Evolutionary conservation across 2,329 filamentous ascomycete species (phyloP).

Genomic region (Xylaria sp.): DNA sequence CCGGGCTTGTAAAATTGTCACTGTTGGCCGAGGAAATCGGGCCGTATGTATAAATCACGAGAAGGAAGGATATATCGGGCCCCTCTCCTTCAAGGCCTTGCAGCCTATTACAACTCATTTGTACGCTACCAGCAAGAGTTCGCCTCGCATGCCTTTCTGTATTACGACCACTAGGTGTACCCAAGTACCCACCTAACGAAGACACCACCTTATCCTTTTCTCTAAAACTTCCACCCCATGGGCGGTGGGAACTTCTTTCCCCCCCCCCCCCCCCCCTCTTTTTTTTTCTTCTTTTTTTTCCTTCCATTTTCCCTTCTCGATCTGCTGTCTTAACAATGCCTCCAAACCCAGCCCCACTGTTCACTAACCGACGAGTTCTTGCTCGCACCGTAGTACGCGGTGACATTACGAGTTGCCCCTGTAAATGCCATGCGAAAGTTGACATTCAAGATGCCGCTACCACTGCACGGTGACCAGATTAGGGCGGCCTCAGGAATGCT

Average conservation of each 20-base stretch:
- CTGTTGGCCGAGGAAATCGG: neutral
- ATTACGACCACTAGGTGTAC: neutral
- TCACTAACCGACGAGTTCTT: conserved; percentile 39
- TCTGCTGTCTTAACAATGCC: conserved; percentile 30
- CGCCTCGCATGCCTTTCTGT: neutral
- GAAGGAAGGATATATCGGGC: neutral
- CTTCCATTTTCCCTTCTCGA: no score
- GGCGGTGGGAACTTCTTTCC: neutral
- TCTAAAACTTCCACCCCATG: neutral
- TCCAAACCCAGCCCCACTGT: conserved; percentile 41
- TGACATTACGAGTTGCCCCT: conserved; percentile 26
- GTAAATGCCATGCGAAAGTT: conserved; percentile 43
- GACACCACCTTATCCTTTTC: neutral
- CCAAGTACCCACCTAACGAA: neutral
- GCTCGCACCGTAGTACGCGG: conserved; percentile 38
- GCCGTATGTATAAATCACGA: neutral
- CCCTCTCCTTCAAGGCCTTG: neutral
- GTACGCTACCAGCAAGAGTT: neutral
- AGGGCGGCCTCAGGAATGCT: conserved; percentile 32
- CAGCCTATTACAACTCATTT: neutral
- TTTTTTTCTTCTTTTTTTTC: neutral
- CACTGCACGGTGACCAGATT: conserved; percentile 40
- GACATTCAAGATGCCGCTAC: conserved; percentile 40
- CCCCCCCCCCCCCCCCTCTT: no score
- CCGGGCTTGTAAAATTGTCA: neutral